These are phyloP conservation scores for Sporothrix mexicana DNA, from an alignment of 2,329 filamentous ascomycete species.

Conservation along the genomic window DNA sequence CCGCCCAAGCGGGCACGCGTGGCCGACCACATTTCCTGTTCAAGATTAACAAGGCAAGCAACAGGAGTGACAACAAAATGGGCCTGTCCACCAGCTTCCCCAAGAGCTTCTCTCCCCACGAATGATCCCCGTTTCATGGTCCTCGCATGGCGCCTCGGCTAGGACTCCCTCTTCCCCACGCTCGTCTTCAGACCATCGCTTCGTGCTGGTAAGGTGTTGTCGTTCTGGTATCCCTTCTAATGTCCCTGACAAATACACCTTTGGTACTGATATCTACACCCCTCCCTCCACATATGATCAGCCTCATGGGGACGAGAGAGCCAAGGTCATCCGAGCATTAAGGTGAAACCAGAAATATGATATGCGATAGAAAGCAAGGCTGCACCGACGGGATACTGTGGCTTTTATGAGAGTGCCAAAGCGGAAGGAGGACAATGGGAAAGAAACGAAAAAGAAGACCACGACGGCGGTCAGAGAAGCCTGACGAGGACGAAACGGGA, in stretches of 20 bases:
- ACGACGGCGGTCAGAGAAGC: not conserved
- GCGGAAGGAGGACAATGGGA: too few species aligned
- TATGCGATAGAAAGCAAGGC: too few species aligned
- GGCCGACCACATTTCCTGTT: not conserved
- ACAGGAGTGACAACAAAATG: too few species aligned
- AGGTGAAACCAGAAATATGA: too few species aligned
- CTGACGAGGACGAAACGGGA: not conserved
- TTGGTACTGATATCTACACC: not conserved
- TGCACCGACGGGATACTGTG: too few species aligned
- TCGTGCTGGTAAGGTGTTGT: not conserved
- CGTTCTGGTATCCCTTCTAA: not conserved
- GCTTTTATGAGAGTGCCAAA: too few species aligned
- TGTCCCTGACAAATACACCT: not conserved
- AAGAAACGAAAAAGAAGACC: not conserved
- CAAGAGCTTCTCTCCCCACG: not conserved
- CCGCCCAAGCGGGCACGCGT: not conserved
- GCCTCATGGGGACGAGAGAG: not conserved
- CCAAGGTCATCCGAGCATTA: too few species aligned
- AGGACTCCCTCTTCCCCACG: not conserved
- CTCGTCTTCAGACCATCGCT: not conserved
- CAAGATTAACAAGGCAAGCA: not conserved
- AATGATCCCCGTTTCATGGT: not conserved
- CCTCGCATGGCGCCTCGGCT: constrained; percentile 2
- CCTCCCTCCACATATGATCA: not conserved
- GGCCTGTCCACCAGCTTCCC: too few species aligned